These are phyloP conservation scores for Arabidopsis suecica DNA, from an alignment of 345 rosid genomes.

Conservation along the genomic window DNA sequence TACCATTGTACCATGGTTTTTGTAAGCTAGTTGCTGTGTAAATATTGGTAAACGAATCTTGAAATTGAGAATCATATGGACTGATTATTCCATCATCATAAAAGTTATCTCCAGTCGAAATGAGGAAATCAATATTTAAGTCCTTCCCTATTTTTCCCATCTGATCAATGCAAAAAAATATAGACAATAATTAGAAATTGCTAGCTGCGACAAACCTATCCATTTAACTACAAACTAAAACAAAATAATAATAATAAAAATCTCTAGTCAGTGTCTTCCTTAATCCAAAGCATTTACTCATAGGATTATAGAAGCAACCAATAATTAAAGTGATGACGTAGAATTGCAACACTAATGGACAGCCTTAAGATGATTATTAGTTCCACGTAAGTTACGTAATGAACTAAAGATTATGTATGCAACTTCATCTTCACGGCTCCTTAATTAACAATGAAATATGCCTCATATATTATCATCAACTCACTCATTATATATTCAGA, in stretches of 20 bases:
- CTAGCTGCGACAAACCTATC: background rate
- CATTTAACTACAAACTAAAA: background rate
- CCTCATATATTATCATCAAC: background rate
- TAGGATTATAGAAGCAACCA: conserved; percentile 23
- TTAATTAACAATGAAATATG: conserved; percentile 4
- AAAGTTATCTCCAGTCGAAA: conserved; percentile 64
- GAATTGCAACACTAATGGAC: background rate
- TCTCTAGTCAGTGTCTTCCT: background rate
- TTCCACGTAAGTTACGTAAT: conserved; percentile 14
- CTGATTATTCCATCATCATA: conserved; percentile 55
- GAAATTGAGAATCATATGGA: conserved; percentile 49
- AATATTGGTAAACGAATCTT: conserved; percentile 49
- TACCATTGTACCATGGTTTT: conserved; percentile 61
- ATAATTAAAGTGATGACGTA: background rate
- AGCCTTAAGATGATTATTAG: background rate
- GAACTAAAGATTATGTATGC: background rate
- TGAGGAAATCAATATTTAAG: conserved; percentile 50
- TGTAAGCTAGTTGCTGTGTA: conserved; percentile 54
- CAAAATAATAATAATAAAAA: background rate
- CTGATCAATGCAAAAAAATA: conserved; percentile 23
- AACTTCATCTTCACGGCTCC: conserved; percentile 11
- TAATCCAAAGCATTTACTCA: background rate
- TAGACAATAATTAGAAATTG: background rate
- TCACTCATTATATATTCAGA: background rate
- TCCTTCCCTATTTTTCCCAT: conserved; percentile 55